Base-by-base conservation (phyloP, 2,329 filamentous ascomycete species). In the Cordyceps farinosa region DNA sequence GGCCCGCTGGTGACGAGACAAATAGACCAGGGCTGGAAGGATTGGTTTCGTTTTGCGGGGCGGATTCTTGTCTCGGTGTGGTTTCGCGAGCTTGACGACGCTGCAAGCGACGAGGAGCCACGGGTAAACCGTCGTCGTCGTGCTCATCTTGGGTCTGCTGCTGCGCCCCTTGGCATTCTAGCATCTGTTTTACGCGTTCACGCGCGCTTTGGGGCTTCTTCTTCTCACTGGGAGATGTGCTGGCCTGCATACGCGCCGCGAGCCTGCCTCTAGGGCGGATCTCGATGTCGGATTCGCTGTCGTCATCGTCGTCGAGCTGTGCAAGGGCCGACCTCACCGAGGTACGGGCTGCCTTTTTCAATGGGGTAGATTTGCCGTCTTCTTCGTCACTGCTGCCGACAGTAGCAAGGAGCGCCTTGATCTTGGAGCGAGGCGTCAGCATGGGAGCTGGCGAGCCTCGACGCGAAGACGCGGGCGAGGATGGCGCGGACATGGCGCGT, bases 261-360 rank as follows among this genome's bases (percentile, higher is more conserved):
- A 91, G 79, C 59, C 84, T 83, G 30, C 88, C 88, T 61, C 83
- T 82, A 0, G 89, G 89, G 51, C 79, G 78, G 3, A 82, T 63
- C 5, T 72, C 69, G 44, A 72, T 68, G 29, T 76, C 74, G 4
- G 73, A 73, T 32, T 75, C 74, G 54, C 83, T 76, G 13, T 79
- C 78, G 40, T 82, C 78, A n/a, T 82, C 80, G n/a, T 82, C 79
- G 4, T 82, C 78, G 0, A 73, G 69, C 48, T 62, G 59, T 50
- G 50, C 27, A 6, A 70, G 69, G 30, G 65, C 42, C 58, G 22
- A 64, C 63, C 64, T 62, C 65, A 63, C 27, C 65, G 65, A 40
- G 64, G 64, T 51, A 29, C 48, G 40, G 64, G 7, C 48, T 67
- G 72, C 56, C 47, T 73, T 73, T 8, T 74, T 71, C 36, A 47